phyloP scores from a whole-genome alignment of 805 yeast species.

The Pichia californica region DNA sequence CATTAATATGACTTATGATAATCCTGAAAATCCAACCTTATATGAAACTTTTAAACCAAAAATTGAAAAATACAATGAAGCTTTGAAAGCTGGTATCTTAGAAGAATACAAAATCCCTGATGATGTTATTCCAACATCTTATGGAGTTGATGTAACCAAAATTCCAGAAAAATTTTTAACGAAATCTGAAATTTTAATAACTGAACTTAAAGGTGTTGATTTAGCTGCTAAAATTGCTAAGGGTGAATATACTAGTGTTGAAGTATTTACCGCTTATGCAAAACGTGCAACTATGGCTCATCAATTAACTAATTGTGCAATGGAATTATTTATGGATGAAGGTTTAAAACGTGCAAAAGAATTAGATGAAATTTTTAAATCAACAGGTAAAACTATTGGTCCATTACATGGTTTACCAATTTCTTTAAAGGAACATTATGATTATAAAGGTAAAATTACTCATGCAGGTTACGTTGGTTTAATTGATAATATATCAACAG shows the following conservation, averaged over 20 bases:
- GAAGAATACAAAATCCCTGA: conserved; percentile 15
- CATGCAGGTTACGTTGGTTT: conserved; percentile 42
- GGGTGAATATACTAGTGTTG: conserved; percentile 36
- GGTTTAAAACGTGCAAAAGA: conserved; percentile 43
- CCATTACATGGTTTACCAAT: conserved; percentile 61
- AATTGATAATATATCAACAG: conserved; percentile 34
- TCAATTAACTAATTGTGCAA: conserved; percentile 43
- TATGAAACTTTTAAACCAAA: conserved; percentile 29
- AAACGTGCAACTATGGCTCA: conserved; percentile 44
- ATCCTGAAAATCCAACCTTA: conserved; percentile 5
- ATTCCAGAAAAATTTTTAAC: conserved; percentile 30
- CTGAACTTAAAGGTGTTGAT: conserved; percentile 32
- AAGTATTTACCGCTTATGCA: conserved; percentile 41
- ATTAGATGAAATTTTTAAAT: conserved; percentile 42
- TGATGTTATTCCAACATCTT: conserved; percentile 14
- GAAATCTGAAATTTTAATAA: conserved; percentile 35
- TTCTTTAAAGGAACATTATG: conserved; percentile 53
- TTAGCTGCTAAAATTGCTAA: conserved; percentile 31
- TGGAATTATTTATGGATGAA: conserved; percentile 41
- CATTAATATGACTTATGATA: conserved; percentile 6
- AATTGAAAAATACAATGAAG: conserved; percentile 27
- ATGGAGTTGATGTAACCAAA: conserved; percentile 22
- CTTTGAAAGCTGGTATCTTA: conserved; percentile 22
- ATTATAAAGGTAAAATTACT: conserved; percentile 44
- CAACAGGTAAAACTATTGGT: conserved; percentile 43